These are phyloP conservation scores for Cafeteria roenbergensis DNA, from an alignment of 108 stramenopile species.

Conservation along the genomic window DNA sequence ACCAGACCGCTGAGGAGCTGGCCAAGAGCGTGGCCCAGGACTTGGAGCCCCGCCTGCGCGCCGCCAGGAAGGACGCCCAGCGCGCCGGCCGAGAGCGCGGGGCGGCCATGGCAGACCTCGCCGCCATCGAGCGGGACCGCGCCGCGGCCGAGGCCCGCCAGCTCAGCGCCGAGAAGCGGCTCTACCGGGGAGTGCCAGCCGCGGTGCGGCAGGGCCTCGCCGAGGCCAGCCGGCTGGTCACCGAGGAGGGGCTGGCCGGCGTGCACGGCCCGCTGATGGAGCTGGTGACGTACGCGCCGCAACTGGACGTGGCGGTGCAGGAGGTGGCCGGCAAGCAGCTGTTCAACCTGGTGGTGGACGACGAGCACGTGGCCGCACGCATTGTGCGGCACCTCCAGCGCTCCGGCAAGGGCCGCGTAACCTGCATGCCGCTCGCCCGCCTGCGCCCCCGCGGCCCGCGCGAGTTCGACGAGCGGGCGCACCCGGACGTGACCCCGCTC, in stretches of 20 bases:
- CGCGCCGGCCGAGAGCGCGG: constrained; percentile 44
- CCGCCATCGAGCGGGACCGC: constrained; percentile 57
- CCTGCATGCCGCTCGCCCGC: constrained; percentile 88
- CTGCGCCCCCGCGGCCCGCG: constrained; percentile 43
- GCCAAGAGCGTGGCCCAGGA: constrained; percentile 42
- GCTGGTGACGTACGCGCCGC: constrained; percentile 60
- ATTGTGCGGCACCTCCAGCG: constrained; percentile 72
- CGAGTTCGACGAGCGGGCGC: constrained; percentile 36
- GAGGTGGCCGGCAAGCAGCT: constrained; percentile 79
- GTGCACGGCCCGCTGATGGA: constrained; percentile 82
- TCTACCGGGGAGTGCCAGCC: constrained; percentile 69
- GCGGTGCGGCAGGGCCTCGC: constrained; percentile 64
- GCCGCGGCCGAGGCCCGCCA: constrained; percentile 57
- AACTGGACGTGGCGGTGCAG: constrained; percentile 75
- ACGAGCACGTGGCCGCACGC: constrained; percentile 76
- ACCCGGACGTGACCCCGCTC: constrained; percentile 16
- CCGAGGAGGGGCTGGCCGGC: constrained; percentile 52
- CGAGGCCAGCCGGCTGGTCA: constrained; percentile 57
- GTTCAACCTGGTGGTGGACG: constrained; percentile 94
- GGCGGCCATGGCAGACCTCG: constrained; percentile 47
- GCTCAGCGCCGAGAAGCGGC: constrained; percentile 42
- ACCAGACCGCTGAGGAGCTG: constrained; percentile 37
- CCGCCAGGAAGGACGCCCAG: constrained; percentile 35
- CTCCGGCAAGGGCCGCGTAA: constrained; percentile 74
- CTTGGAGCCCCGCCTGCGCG: constrained; percentile 4